These are phyloP conservation scores for Pulveroboletus frians DNA, from an alignment of 768 basidiomycete species.

Conservation along the genomic window DNA sequence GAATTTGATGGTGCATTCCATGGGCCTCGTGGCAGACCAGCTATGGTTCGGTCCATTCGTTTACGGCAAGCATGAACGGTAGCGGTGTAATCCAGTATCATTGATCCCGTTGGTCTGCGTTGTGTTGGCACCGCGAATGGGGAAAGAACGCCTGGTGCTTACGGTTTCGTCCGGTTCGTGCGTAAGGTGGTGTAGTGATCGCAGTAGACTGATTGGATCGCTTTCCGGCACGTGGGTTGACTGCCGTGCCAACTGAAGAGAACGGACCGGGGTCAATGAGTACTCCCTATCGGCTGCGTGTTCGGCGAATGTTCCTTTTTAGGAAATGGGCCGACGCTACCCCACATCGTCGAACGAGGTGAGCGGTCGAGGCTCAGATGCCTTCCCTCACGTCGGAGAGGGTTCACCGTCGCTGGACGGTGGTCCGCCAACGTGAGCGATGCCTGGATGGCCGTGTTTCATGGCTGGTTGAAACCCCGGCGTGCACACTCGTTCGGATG, in stretches of 20 bases:
- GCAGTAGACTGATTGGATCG: constrained; percentile 23
- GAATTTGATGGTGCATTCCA: neutral
- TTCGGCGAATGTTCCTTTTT: neutral
- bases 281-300: constrained; percentile 5
- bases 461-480: constrained; percentile 4
- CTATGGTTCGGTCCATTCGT: constrained; percentile 4
- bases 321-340: constrained; percentile 4
- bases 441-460: neutral
- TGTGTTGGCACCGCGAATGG: neutral
- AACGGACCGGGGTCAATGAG: no score
- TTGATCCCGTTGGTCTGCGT: neutral
- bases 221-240: neutral
- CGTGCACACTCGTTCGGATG: neutral
- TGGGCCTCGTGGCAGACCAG: neutral
- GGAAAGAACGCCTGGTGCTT: constrained; percentile 12
- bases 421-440: no score
- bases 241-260: no score
- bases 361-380: constrained; percentile 20
- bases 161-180: neutral
- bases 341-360: constrained; percentile 11
- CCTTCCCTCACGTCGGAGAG: constrained; percentile 13
- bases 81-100: neutral
- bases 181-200: neutral
- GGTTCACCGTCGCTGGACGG: constrained; percentile 1
- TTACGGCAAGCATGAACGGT: neutral